Base-by-base conservation (phyloP, 2,329 filamentous ascomycete species). In the Colletotrichum sp. region DNA sequence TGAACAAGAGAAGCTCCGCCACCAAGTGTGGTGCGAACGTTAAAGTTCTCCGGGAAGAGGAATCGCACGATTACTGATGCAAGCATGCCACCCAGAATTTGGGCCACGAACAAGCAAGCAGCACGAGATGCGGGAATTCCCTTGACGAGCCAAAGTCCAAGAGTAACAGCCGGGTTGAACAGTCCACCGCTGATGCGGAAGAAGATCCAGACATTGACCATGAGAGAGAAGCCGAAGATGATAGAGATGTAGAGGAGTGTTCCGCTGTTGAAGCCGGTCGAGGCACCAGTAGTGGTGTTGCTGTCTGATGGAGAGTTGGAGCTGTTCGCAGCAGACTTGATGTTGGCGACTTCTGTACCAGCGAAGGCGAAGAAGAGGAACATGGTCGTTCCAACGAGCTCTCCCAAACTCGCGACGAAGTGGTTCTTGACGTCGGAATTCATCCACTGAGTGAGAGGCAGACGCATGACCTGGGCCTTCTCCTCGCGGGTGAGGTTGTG, bases 91-190 rank as follows among this genome's bases (percentile, higher is more conserved):
- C 83, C 90, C 2, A 88, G 77, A 10, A 92, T 81, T 79, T 92
- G 91, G 2, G 90, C 86, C 5, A 85, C 78, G 73, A 90, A 86
- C n/a, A 91, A 81, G 6, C 88, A 83, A 0, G 85, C 68, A 6
- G 86, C 88, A 7, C 90, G 88, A 2, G 87, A 64, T 16, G 85
- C 81, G 8, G 83, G 83, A 36, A 92, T 84, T 4, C 86, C 89
- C 24, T 87, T 87, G 36, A 89, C 86, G 21, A 92, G 83, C 26
- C 87, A 83, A 72, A 92, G 87, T 4, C 87, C 90, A 2, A 92
- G 82, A 0, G 90, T 91, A 24, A 85, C 83, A 12, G 83, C 83
- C 6, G 83, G 83, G 76, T 85, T 85, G 76, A 85, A 85, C 6
- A 85, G 78, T 26, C 83, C 83, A 61, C 83, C 83, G 48, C 84